Evolutionary conservation across 257 asterid genomes (phyloP).

Genomic region (Solanum sejunctum): DNA sequence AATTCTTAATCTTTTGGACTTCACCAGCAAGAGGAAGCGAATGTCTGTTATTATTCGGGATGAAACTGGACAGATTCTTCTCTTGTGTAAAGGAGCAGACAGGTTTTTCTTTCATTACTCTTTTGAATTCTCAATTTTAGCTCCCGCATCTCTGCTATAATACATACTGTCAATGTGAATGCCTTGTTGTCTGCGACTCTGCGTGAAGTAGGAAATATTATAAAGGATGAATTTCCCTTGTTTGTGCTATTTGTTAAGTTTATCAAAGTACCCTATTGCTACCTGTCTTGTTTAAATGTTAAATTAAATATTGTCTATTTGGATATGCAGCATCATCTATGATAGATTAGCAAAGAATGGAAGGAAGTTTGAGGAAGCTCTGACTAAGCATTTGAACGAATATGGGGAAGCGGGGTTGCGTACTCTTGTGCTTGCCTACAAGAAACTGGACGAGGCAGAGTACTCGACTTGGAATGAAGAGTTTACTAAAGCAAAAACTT

Average conservation of each 20-base stretch:
- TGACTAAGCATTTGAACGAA: constrained; percentile 76
- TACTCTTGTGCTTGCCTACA: constrained; percentile 92
- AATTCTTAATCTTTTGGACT: constrained; percentile 80
- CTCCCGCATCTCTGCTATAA: neutral
- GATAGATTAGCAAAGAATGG: constrained; percentile 77
- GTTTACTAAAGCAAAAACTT: constrained; percentile 68
- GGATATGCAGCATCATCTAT: constrained; percentile 71
- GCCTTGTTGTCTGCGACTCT: neutral
- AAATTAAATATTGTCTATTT: constrained; percentile 5
- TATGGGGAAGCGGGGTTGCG: constrained; percentile 94
- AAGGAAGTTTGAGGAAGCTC: constrained; percentile 52
- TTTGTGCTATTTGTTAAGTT: neutral
- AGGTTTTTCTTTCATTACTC: constrained; percentile 30
- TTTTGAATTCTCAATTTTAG: neutral
- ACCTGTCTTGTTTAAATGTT: neutral
- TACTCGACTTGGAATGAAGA: constrained; percentile 85
- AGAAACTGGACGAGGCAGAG: constrained; percentile 68
- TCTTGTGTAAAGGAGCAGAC: constrained; percentile 96
- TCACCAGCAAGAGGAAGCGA: constrained; percentile 95
- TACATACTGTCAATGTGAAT: neutral
- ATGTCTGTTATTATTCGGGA: constrained; percentile 83
- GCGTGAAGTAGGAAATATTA: neutral
- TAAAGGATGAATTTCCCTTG: neutral
- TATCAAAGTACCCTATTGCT: neutral
- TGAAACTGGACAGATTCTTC: constrained; percentile 64